A percentile compares a stretch with the other conserved stretches of the same genome.
These are phyloP conservation scores for Ogataea pignaliae DNA, from an alignment of 805 yeast species.

Conservation along the genomic window DNA sequence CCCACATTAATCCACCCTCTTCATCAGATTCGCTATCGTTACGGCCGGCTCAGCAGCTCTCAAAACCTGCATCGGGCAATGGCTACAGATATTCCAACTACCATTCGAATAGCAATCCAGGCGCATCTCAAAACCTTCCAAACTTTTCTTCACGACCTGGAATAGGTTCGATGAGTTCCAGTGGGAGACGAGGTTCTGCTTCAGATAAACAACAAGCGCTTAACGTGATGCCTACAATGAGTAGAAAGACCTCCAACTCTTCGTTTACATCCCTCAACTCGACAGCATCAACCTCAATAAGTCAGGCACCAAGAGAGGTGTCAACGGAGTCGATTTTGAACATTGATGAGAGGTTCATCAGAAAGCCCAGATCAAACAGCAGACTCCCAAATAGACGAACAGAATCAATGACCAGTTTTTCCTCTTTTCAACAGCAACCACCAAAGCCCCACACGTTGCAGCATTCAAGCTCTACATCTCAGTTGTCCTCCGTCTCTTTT, in stretches of 20 bases:
- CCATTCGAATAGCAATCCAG: not conserved
- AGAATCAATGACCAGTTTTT: constrained; percentile 13
- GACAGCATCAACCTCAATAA: constrained; percentile 2
- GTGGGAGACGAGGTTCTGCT: no score
- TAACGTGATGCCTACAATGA: constrained; percentile 2
- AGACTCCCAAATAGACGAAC: constrained; percentile 13
- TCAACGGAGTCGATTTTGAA: constrained; percentile 37
- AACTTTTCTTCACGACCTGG: not conserved
- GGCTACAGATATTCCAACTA: constrained; percentile 3
- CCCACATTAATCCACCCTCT: no score
- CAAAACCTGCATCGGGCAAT: not conserved
- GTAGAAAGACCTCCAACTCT: constrained; percentile 33
- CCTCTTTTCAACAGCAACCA: constrained; percentile 2
- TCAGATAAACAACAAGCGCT: not conserved
- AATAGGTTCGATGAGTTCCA: no score
- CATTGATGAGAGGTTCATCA: constrained; percentile 37
- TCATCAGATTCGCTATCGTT: no score
- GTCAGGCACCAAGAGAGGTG: constrained; percentile 26
- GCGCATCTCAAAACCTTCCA: not conserved
- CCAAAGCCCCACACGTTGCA: constrained; percentile 2
- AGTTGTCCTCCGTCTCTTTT: no score
- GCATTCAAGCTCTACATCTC: not conserved
- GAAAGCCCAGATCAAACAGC: constrained; percentile 30
- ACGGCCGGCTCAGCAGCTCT: no score
- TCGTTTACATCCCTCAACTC: constrained; percentile 23